Evolutionary conservation across 1,139 yeast genomes (phyloP), one percentile per base, ranked within the genome.

Genomic region (Saccharomyces hybrid): DNA sequence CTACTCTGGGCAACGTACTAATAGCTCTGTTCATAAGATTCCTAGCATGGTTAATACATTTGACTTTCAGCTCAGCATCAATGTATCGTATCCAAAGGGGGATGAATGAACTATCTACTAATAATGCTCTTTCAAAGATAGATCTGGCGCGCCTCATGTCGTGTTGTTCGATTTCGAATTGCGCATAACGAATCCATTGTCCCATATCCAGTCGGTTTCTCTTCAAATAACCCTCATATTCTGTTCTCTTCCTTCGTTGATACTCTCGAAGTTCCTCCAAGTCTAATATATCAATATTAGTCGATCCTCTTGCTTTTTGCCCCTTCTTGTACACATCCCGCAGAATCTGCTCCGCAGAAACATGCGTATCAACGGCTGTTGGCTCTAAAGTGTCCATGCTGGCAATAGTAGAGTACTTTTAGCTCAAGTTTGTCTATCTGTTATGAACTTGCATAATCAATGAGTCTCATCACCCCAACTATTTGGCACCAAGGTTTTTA

Each of bases 161-260:
- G 56, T 82, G 84, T 63, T 88, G 91, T 5, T 85, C 87, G 13
- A 83, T 70, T 68, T 93, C 99, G 82, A 93, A 89, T 57, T 79
- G 81, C 1, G 97, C 98, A 68, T 93, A 93, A 53, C 97, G 76
- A 68, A 89, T 77, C 98, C 98, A 93, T 66, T 91, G 96, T 2
- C 90, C 86, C 63, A 80, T 78, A 64, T 90, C 90, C 44, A 85
- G 78, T 56, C 96, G 74, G 66, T 93, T 91, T 62, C 93, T 78
- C 61, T 95, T 82, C 52, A 93, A 71, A 25, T 91, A 96, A 63
- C 85, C 86, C 70, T 93, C 99, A 66, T 77, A 91, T 62, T 89
- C 96, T 50, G 80, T 78, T 56, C 99, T 73, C 64, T 85, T 89
- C 32, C 89, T 74, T 41, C 86, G 77, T 68, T 89, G 97, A 58